Base-by-base conservation (phyloP, 169 alveolate species). In the Plasmodium vivax region DNA sequence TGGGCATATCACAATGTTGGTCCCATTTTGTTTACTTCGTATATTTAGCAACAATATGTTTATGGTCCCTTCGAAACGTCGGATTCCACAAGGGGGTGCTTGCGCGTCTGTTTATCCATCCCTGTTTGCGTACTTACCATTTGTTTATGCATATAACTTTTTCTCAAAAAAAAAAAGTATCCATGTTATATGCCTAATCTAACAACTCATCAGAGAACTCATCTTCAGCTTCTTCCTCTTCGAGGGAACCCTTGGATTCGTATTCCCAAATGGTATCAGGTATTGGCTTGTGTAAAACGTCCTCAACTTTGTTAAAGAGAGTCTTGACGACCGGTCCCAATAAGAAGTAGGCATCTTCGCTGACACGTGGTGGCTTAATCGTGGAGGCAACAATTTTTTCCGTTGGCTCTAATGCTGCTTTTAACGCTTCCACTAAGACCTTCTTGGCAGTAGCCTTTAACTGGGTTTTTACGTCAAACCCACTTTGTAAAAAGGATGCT, bases 401-500 rank as follows among this genome's bases (percentile, higher is more conserved):
- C 4, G 83, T n/a, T 91, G 95, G 92, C 36, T 30, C 91, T 41
- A 91, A 68, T 47, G 85, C 95, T 82, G 47, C 77, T 82, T 73
- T 91, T 41, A 82, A n/a, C 19, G 77, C 91, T 91, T 81, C 95
- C 43, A 27, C 3, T 68, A 91, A 82, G 34, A 91, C 58, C 34
- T 36, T 27, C 71, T 91, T 91, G 43, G 95, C 95, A 47, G 83
- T 54, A 16, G 30, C 32, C 81, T 91, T 91, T 27, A 82, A 19
- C 27, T 91, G 83, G n/a, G 27, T 10, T 82, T 91, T 91, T 43
- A 91, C 58, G 71, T 91, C 92, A 72, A 91, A 91, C 54, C 62
- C 71, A 23, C 45, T 51, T 91, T 91, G 85, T 81, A 91, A 80
- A 91, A 91, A 91, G 41, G 95, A 81, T 81, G 92, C 43, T 71